These are phyloP conservation scores for Calvatia gigantea DNA, from an alignment of 768 basidiomycete species.

Conservation along the genomic window DNA sequence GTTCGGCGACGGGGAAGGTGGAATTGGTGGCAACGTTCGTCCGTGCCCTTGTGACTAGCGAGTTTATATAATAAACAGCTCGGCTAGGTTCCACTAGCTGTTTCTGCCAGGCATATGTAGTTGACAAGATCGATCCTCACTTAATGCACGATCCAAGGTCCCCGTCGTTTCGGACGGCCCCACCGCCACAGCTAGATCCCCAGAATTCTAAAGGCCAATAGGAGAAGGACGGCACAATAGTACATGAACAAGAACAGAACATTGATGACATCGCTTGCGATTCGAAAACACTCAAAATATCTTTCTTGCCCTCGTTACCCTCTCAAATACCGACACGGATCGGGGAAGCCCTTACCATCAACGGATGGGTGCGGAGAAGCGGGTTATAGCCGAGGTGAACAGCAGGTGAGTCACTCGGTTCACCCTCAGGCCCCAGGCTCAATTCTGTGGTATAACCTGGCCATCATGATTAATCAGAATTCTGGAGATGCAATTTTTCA, in stretches of 20 bases:
- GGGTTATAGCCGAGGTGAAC: constrained; percentile 11
- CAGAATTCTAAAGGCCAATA: not conserved
- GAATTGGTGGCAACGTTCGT: no score
- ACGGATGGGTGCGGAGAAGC: not conserved
- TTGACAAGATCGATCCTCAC: not conserved
- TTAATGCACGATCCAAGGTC: not conserved
- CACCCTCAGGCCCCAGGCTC: not conserved
- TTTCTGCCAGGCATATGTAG: not conserved
- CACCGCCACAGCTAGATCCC: not conserved
- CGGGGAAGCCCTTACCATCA: constrained; percentile 1
- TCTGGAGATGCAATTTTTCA: not conserved
- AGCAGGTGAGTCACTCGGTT: not conserved
- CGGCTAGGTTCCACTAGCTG: no score
- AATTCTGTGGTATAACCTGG: not conserved
- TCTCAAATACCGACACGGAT: constrained; percentile 7
- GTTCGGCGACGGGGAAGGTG: not conserved
- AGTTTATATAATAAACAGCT: no score
- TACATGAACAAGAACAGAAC: not conserved
- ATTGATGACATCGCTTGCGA: constrained; percentile 6
- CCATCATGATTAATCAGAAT: not conserved
- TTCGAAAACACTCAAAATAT: not conserved
- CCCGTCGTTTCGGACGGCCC: not conserved
- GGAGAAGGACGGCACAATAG: not conserved
- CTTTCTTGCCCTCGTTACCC: not conserved
- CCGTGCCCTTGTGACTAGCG: no score